Conservation (phyloP, 2,329 filamentous ascomycete genomes). For the Colletotrichum eremochloae region DNA sequence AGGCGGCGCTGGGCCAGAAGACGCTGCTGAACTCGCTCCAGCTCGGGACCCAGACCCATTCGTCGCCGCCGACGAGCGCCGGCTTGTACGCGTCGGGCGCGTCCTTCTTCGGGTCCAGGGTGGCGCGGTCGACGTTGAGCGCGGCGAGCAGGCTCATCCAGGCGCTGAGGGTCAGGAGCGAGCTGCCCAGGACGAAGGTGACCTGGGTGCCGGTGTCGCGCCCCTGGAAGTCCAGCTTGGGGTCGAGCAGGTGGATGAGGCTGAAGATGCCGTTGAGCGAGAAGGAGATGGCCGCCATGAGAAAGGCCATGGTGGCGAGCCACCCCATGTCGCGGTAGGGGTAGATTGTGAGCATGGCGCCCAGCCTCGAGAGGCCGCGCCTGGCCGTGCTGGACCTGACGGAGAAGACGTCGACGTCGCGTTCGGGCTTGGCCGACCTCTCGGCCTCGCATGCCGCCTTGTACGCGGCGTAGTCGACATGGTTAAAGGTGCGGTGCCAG, state of each 20-base stretch:
- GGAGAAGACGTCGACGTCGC: constrained; percentile 24
- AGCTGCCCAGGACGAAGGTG: constrained; percentile 21
- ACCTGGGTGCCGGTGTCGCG: constrained; percentile 12
- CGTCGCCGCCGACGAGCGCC: constrained; percentile 30
- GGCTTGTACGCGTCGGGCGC: constrained; percentile 36
- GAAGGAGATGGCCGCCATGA: constrained; percentile 20
- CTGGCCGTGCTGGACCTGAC: neutral
- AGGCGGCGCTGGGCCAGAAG: constrained; percentile 27
- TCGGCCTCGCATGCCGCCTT: constrained; percentile 38
- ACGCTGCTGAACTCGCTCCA: constrained; percentile 26
- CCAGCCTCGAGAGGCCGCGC: constrained; percentile 22
- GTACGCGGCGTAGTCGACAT: constrained; percentile 38
- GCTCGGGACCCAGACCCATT: constrained; percentile 29
- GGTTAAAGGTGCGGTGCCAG: constrained; percentile 37
- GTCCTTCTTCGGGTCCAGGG: constrained; percentile 30
- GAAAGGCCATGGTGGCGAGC: constrained; percentile 36
- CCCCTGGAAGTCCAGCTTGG: constrained; percentile 14
- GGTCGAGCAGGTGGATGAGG: constrained; percentile 13
- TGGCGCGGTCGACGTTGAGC: constrained; percentile 33
- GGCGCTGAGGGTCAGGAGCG: constrained; percentile 20
- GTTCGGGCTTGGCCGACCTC: constrained; percentile 28
- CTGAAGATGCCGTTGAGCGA: constrained; percentile 32
- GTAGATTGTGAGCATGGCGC: constrained; percentile 38
- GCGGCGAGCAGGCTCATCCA: constrained; percentile 33
- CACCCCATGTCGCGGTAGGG: constrained; percentile 39